Base-by-base conservation (phyloP, 768 basidiomycete species). In the Leccinum uliginosum region DNA sequence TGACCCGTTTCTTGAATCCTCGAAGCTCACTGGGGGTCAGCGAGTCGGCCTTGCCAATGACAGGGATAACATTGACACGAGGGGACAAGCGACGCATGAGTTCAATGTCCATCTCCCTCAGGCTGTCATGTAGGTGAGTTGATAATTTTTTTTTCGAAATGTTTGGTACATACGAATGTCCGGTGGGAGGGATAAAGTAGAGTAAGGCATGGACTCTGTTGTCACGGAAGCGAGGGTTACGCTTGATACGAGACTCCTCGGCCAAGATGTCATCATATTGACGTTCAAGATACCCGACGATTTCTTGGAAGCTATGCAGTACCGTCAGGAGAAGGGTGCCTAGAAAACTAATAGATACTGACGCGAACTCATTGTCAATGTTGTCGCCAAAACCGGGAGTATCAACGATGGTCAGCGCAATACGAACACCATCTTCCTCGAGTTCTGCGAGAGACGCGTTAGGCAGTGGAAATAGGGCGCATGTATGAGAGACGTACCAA, bases 181-280 rank as follows among this genome's bases (percentile, higher is more conserved):
- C 95, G n/a, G 95, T 98, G 5, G 97, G 97, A 44, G 95, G 88
- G 76, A 98, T 98, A 71, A 99, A 99, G 78, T 98, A 98, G 55
- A 99, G 82, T 55, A 98, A 79, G 24, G 94, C 96, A 62, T 98
- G 97, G 2, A 98, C 86, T 61, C 97, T 83, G 79, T 98, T 98
- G 74, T 99, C 97, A 70, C 94, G 87, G 84, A 98, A 99, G 61
- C 97, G 89, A 29, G 96, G 95, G 75, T 98, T 98, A 81, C 97
- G 95, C 79, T 97, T 98, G 77, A 99, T 99, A 63, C 97, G 85
- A 53, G 93, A 96, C 77, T 99, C 97, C 72, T 98, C 96, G 4
- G 96, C 95, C 62, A 99, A 80, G 69, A 98, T 96, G 66, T 99
- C 95, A 59, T 99, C 97, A 75, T 98, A 98, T 84, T 98, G 95